These are phyloP conservation scores for Spirogloea muscicola DNA, from an alignment of 139 green algal genomes.

Conservation along the genomic window DNA sequence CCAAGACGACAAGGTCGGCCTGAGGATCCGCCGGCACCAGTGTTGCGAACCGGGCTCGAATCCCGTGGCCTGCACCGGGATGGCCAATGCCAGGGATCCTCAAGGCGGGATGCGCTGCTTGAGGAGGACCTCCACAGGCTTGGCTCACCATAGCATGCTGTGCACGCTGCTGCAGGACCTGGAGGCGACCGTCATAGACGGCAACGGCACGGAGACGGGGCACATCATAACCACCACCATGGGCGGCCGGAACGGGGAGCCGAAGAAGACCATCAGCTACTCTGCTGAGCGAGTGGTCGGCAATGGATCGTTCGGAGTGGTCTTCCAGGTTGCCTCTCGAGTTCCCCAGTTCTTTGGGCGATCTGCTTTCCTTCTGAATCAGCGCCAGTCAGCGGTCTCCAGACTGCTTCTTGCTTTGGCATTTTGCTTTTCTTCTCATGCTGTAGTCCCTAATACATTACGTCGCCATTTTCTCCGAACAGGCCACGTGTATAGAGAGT, in stretches of 20 bases:
- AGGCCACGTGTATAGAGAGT: conserved; percentile 79
- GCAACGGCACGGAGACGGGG: conserved; percentile 41
- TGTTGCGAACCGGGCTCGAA: neutral
- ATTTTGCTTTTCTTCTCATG: neutral
- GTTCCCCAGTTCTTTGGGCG: neutral
- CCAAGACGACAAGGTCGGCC: no score
- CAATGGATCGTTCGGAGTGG: conserved; percentile 97
- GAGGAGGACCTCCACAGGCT: neutral
- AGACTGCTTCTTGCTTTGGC: no score
- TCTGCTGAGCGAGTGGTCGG: conserved; percentile 87
- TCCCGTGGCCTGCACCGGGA: neutral
- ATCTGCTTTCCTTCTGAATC: neutral
- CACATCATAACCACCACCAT: conserved; percentile 52
- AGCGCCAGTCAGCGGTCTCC: no score
- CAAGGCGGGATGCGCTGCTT: neutral
- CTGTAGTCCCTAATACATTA: neutral
- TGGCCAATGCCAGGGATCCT: neutral
- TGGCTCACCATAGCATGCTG: neutral
- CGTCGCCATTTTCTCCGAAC: neutral
- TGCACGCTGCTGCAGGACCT: conserved; percentile 13
- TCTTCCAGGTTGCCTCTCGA: conserved; percentile 73
- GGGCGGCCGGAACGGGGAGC: conserved; percentile 41
- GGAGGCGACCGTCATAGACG: conserved; percentile 34
- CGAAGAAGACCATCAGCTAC: conserved; percentile 72
- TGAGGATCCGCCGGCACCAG: neutral